Conservation (phyloP, 805 yeast species). For the Schwanniomyces polymorphus region DNA sequence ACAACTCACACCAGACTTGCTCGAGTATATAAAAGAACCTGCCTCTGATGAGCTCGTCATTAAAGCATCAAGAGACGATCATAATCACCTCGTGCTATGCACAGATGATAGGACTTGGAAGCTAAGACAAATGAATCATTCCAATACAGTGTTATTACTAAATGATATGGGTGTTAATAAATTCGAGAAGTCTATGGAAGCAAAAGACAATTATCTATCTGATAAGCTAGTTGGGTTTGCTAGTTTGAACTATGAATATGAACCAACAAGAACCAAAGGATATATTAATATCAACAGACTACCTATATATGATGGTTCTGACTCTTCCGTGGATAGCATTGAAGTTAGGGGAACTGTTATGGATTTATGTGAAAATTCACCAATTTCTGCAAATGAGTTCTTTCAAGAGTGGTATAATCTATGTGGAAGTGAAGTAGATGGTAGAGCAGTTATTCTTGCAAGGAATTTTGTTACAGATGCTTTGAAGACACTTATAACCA, state of each 20-base stretch:
- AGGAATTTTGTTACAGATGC: conserved; percentile 23
- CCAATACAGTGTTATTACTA: conserved; percentile 73
- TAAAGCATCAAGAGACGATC: conserved; percentile 31
- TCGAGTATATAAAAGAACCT: conserved; percentile 30
- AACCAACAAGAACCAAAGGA: conserved; percentile 23
- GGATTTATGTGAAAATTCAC: conserved; percentile 42
- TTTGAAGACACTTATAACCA: conserved; percentile 24
- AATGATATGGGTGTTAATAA: conserved; percentile 16
- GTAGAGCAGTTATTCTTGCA: conserved; percentile 33
- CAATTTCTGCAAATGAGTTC: conserved; percentile 59
- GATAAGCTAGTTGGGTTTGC: conserved; percentile 25
- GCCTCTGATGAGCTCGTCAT: conserved; percentile 25
- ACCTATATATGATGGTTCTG: conserved; percentile 22
- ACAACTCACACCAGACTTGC: conserved; percentile 52
- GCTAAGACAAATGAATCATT: conserved; percentile 79
- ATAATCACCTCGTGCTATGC: conserved; percentile 57
- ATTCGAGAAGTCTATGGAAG: conserved; percentile 1
- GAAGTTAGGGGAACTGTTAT: conserved; percentile 13
- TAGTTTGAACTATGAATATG: conserved; percentile 33
- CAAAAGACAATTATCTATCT: background rate
- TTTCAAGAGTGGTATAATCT: conserved; percentile 47
- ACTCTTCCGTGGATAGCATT: background rate
- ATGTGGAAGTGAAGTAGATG: conserved; percentile 58
- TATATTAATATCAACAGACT: conserved; percentile 29
- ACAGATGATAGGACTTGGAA: conserved; percentile 59